phyloP scores from a whole-genome alignment of 2,329 filamentous ascomycete genomes.

The Dryadomyces sulphureus region DNA sequence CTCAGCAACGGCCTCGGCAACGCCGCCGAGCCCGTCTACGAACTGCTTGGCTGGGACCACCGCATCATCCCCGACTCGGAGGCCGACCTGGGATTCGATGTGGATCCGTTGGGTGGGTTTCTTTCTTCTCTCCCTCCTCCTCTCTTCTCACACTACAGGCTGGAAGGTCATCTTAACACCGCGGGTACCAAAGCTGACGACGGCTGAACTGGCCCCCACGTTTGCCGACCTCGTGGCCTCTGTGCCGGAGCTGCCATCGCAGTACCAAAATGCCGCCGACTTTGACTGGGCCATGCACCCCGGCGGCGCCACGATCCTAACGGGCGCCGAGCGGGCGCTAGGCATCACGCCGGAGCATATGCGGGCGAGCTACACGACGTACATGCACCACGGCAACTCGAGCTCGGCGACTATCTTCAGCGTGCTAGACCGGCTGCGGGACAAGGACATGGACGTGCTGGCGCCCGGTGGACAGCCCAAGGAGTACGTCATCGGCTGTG shows the following conservation, averaged over 20 bases:
- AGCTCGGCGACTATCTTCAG: slow-evolving; percentile 56
- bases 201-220: slow-evolving; percentile 32
- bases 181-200: slow-evolving; percentile 42
- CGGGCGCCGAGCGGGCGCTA: slow-evolving; percentile 45
- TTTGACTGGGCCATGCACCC: slow-evolving; percentile 66
- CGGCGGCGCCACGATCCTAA: slow-evolving; percentile 51
- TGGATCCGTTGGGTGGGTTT: slow-evolving; percentile 40
- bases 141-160: slow-evolving; percentile 18
- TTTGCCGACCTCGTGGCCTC: slow-evolving; percentile 39
- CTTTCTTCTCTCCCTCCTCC: background rate
- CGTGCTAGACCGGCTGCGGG: slow-evolving; percentile 46
- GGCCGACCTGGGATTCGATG: slow-evolving; percentile 48
- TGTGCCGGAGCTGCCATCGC: slow-evolving; percentile 25
- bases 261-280: slow-evolving; percentile 32
- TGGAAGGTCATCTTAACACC: slow-evolving; percentile 55
- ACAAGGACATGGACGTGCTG: slow-evolving; percentile 43
- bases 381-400: slow-evolving; percentile 53
- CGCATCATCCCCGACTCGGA: slow-evolving; percentile 46
- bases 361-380: slow-evolving; percentile 54
- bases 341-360: slow-evolving; percentile 46
- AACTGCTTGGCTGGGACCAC: slow-evolving; percentile 52
- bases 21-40: slow-evolving; percentile 32
- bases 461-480: slow-evolving; percentile 32
- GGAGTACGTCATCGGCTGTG: slow-evolving; percentile 50
- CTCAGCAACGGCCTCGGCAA: slow-evolving; percentile 48